A percentile compares a stretch with the other conserved stretches of the same genome.
These are phyloP conservation scores for Mentha longifolia DNA, from an alignment of 257 asterid genomes.

Conservation along the genomic window DNA sequence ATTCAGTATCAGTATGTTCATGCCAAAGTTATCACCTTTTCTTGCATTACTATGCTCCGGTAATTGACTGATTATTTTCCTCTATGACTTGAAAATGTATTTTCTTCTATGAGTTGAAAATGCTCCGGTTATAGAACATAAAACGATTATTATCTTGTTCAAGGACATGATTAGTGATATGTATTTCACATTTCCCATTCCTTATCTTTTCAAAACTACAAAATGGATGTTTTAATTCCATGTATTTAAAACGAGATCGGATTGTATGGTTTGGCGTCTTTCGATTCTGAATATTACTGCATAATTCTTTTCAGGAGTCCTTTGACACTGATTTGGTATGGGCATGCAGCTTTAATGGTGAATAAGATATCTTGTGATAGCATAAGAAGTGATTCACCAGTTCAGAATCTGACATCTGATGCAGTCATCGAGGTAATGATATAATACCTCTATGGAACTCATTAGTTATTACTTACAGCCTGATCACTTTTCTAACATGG, in stretches of 20 bases:
- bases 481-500: constrained; percentile 19
- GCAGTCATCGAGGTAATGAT: constrained; percentile 79
- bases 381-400: constrained; percentile 48
- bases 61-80: constrained; percentile 2
- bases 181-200: not conserved
- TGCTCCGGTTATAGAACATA: constrained; percentile 2
- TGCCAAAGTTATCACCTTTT: constrained; percentile 1
- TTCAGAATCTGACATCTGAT: constrained; percentile 83
- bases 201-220: not conserved
- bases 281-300: constrained; percentile 51
- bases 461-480: constrained; percentile 3
- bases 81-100: not conserved
- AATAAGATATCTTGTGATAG: constrained; percentile 71
- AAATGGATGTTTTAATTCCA: not conserved
- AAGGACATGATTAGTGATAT: constrained; percentile 10
- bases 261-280: constrained; percentile 35
- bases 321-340: constrained; percentile 97
- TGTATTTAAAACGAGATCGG: constrained; percentile 21
- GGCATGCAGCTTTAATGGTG: constrained; percentile 99
- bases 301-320: constrained; percentile 87
- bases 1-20: not conserved
- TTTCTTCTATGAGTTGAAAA: constrained; percentile 1
- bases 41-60: constrained; percentile 9
- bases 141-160: not conserved
- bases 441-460: not conserved